A percentile compares a stretch with the other conserved stretches of the same genome.
Evolutionary conservation across 2,329 filamentous ascomycete genomes (phyloP).

Genomic region (Pseudogymnoascus sp.): DNA sequence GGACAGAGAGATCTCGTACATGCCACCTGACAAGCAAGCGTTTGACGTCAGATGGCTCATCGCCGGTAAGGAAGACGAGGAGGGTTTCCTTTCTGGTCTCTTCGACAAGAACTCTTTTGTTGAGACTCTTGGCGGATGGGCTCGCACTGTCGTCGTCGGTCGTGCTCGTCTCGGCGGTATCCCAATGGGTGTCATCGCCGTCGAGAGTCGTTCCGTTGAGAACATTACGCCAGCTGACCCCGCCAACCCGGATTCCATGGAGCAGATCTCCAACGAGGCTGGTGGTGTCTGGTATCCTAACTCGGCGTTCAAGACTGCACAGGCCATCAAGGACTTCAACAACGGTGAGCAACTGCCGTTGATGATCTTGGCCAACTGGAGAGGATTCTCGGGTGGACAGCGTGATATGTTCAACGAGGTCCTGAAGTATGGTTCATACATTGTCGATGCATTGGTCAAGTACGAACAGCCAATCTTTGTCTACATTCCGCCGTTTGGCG

Average conservation of each 20-base stretch:
- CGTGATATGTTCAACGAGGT: constrained; percentile 99
- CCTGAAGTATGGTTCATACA: constrained; percentile 98
- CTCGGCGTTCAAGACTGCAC: constrained; percentile 98
- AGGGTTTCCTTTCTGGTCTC: constrained; percentile 77
- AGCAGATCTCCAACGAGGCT: constrained; percentile 89
- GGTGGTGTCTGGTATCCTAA: constrained; percentile 99
- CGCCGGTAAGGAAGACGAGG: constrained; percentile 71
- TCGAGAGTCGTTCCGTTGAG: constrained; percentile 93
- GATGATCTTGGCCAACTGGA: constrained; percentile 99
- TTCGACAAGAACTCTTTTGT: constrained; percentile 97
- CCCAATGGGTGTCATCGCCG: constrained; percentile 94
- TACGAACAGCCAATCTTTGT: constrained; percentile 98
- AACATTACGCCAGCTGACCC: constrained; percentile 95
- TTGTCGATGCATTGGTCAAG: constrained; percentile 96
- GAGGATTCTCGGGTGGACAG: constrained; percentile 99
- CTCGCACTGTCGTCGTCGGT: constrained; percentile 90
- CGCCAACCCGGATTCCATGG: constrained; percentile 96
- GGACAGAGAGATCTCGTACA: constrained; percentile 87
- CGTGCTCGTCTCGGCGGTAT: constrained; percentile 95
- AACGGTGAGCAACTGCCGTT: constrained; percentile 94
- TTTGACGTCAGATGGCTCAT: constrained; percentile 96
- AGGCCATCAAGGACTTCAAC: constrained; percentile 99
- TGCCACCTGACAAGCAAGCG: constrained; percentile 69
- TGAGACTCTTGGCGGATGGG: constrained; percentile 94
- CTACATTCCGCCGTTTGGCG: constrained; percentile 94